Base-by-base conservation (phyloP, 495 filamentous ascomycete genomes). In the Lasiosphaeriaceae sp. region DNA sequence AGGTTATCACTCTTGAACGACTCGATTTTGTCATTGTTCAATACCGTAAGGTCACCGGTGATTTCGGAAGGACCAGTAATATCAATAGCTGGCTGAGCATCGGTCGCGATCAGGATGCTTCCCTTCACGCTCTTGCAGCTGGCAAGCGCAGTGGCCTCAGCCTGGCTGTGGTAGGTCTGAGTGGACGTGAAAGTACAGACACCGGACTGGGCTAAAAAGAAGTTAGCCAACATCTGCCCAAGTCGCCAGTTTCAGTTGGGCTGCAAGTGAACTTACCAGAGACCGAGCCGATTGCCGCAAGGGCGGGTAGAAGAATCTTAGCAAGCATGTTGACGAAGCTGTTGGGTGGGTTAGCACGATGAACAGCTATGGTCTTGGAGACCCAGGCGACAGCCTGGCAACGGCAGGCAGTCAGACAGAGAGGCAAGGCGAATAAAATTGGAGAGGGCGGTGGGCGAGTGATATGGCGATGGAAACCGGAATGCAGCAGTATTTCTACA, bases 261-360 rank as follows among this genome's bases (percentile, higher is more conserved):
- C 17, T 47, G 24, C 16, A 52, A 34, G 46, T 3, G n/a, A 24
- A 77, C 86, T 75, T 74, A 90, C 90, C 92, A 60, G 85, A 72
- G 50, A 77, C 86, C 50, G 80, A 69, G 65, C 86, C 77, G 60
- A 85, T 77, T 60, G 87, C 90, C 73, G 92, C 73, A 44, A 83
- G 82, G 69, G 90, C 87, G 64, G 95, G 79, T 58, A 91, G 70
- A 74, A 90, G 80, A 68, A 86, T 83, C 75, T 82, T 76, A 77
- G 85, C 79, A 70, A 86, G 81, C 93, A 97, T 96, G 69, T 68
- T 80, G 80, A 62, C 51, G 54, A 55, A 53, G 64, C 68, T 71
- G 52, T 47, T 47, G 57, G 52, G 59, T 72, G 58, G 66, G 58
- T 71, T 58, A 63, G 50, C 52, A 47, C 14, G n/a, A 19, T 26